phyloP scores from a whole-genome alignment of 345 rosid genomes.

The Eucalyptus erythrocorys region DNA sequence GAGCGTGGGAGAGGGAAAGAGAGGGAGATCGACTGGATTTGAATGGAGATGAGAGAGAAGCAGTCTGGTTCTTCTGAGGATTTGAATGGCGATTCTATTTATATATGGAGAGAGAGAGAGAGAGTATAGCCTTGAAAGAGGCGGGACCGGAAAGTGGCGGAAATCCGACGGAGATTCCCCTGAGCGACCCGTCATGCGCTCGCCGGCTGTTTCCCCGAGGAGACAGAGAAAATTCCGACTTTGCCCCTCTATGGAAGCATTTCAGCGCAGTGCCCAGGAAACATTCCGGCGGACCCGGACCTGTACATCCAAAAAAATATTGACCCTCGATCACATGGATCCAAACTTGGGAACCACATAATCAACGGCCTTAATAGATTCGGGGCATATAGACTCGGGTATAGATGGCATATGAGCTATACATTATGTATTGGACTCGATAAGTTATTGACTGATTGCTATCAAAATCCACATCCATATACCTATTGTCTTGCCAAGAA shows the following conservation, averaged over 20 bases:
- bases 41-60: too few species aligned
- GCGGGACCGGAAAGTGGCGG: not conserved
- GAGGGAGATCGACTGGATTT: not conserved
- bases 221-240: not conserved
- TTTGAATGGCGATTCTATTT: not conserved
- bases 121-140: not conserved
- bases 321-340: accelerated
- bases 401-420: too few species aligned
- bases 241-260: accelerated
- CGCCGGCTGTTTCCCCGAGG: not conserved
- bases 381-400: accelerated
- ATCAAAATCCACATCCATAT: not conserved
- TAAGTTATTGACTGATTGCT: accelerated
- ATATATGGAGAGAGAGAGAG: too few species aligned
- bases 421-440: accelerated
- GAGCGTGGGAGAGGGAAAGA: not conserved
- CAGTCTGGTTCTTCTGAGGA: not conserved
- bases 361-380: accelerated
- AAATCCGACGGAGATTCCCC: not conserved
- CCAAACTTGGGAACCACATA: accelerated
- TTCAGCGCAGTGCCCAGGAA: accelerated
- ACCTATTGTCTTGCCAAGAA: not conserved
- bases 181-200: not conserved
- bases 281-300: accelerated
- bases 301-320: accelerated